Evolutionary conservation across 139 green algal species (phyloP).

Genomic region (Auxenochlorella pyrenoidosa): DNA sequence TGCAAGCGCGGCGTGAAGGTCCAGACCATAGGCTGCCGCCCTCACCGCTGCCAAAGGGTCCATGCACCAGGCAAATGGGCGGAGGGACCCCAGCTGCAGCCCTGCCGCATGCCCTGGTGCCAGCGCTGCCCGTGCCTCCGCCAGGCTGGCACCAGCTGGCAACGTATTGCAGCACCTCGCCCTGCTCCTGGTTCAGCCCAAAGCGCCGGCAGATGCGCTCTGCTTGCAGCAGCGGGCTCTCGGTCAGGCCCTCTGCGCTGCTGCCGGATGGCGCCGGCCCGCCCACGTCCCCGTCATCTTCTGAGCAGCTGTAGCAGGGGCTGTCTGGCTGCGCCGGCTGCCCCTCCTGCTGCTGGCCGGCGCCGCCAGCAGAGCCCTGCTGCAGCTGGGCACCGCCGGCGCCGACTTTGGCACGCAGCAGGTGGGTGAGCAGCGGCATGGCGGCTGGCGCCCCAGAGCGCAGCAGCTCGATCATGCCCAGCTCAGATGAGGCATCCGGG

Average conservation of each 20-base stretch:
- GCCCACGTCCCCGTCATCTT: not conserved
- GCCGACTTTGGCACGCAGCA: constrained; percentile 26
- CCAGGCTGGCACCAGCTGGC: constrained; percentile 56
- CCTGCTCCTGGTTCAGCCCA: constrained; percentile 74
- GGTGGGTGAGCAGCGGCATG: constrained; percentile 45
- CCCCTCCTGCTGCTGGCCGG: not conserved
- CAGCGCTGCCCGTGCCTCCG: not conserved
- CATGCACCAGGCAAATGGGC: constrained; percentile 80
- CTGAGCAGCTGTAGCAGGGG: constrained; percentile 24
- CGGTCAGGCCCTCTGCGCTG: constrained; percentile 13
- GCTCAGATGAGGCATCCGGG: constrained; percentile 68
- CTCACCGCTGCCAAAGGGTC: constrained; percentile 65
- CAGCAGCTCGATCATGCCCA: constrained; percentile 62
- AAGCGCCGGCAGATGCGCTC: constrained; percentile 27
- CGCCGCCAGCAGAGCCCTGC: not conserved
- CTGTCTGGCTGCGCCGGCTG: not conserved
- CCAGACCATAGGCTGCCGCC: too few species aligned
- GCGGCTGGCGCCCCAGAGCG: not conserved
- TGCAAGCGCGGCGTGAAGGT: too few species aligned
- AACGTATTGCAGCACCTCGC: constrained; percentile 50
- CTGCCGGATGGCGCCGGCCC: not conserved
- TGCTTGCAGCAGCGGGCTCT: constrained; percentile 9
- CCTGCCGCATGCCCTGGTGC: not conserved
- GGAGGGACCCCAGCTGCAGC: not conserved
- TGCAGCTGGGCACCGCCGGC: not conserved